Conservation (phyloP, 2,329 filamentous ascomycete genomes). For the Hypoxylon rubiginosum region DNA sequence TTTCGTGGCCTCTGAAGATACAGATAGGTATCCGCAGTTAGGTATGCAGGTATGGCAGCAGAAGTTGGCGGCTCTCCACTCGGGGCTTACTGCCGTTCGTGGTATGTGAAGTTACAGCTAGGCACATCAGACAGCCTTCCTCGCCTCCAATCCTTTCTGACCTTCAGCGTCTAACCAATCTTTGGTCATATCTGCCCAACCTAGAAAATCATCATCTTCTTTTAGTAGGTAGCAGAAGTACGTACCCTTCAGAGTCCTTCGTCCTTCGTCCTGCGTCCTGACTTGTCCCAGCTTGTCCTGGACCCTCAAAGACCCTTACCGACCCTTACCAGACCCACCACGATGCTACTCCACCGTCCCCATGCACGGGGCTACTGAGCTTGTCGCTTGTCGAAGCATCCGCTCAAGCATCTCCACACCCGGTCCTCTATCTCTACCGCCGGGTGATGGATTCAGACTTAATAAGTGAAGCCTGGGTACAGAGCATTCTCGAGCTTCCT, state of each 20-base stretch:
- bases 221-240: conserved; percentile 17
- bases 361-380: conserved; percentile 34
- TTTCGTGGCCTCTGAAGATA: conserved; percentile 21
- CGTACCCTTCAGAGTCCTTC: neutral
- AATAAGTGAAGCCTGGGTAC: conserved; percentile 39
- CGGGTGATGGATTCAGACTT: conserved; percentile 21
- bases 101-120: conserved; percentile 19
- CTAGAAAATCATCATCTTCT: neutral
- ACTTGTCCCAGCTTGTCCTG: conserved; percentile 13
- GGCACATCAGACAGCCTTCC: conserved; percentile 4
- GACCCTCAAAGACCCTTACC: conserved; percentile 19
- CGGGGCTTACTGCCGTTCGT: conserved; percentile 22
- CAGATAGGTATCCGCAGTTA: conserved; percentile 1
- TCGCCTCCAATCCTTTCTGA: neutral
- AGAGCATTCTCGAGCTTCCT: conserved; percentile 22
- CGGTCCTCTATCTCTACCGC: conserved; percentile 38
- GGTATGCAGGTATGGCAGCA: neutral
- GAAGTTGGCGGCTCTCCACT: conserved; percentile 16
- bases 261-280: too few species aligned
- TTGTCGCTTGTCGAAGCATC: conserved; percentile 24
- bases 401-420: conserved; percentile 36
- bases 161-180: neutral
- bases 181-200: neutral
- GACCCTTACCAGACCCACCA: conserved; percentile 46
- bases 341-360: conserved; percentile 41